Evolutionary conservation across 805 yeast genomes (phyloP).

Genomic region (Barnettozyma sucrosica): DNA sequence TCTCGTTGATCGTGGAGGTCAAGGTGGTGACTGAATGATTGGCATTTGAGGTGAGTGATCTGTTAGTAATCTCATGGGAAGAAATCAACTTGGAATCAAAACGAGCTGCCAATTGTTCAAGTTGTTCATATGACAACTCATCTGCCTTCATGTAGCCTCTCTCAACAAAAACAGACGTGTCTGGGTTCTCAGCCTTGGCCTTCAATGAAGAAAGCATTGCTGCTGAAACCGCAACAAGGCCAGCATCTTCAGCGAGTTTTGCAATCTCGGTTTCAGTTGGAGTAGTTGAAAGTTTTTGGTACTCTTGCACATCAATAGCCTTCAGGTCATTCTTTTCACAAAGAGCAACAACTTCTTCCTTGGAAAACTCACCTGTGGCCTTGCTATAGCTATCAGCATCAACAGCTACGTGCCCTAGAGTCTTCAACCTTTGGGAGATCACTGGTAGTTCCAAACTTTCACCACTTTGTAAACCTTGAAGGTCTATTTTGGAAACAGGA

Average conservation of each 20-base stretch:
- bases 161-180: not conserved
- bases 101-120: slow-evolving; percentile 30
- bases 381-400: slow-evolving; percentile 9
- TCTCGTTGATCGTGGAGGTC: slow-evolving; percentile 23
- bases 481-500: slow-evolving; percentile 7
- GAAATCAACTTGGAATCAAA: slow-evolving; percentile 33
- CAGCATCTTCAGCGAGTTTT: slow-evolving; percentile 1
- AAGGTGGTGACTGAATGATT: slow-evolving; percentile 23
- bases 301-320: slow-evolving; percentile 19
- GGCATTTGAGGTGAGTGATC: slow-evolving; percentile 10
- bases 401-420: slow-evolving; percentile 13
- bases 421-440: not conserved
- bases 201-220: slow-evolving; percentile 21
- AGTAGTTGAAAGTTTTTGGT: slow-evolving; percentile 7
- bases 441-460: slow-evolving; percentile 8
- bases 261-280: not conserved
- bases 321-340: slow-evolving; percentile 2
- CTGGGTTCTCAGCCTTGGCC: slow-evolving; percentile 22
- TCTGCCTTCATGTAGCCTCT: slow-evolving; percentile 11
- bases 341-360: too few species aligned
- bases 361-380: slow-evolving; percentile 4
- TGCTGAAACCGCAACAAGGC: slow-evolving; percentile 8
- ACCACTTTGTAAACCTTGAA: slow-evolving; percentile 9
- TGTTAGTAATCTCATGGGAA: slow-evolving; percentile 4
- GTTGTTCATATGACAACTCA: slow-evolving; percentile 26